phyloP scores from a whole-genome alignment of 306 rosid genomes.

The Inga oerstediana region DNA sequence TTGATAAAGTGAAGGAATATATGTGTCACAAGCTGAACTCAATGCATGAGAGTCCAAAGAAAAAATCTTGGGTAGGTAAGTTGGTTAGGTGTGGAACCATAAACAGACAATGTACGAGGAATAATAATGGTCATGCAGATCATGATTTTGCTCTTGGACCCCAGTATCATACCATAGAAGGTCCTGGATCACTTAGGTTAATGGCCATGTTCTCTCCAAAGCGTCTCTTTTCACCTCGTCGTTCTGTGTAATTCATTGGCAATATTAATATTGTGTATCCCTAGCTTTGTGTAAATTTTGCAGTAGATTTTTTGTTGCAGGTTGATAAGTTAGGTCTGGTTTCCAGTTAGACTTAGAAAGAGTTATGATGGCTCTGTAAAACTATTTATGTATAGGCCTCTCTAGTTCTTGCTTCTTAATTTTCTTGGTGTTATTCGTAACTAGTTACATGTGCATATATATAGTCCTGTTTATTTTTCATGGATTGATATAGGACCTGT shows the following conservation, averaged over 20 bases:
- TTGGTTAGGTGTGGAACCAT: conserved; percentile 57
- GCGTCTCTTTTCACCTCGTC: conserved; percentile 71
- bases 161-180: conserved; percentile 60
- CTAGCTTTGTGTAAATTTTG: neutral
- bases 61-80: conserved; percentile 72
- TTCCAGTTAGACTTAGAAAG: neutral
- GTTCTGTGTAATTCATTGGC: conserved; percentile 44
- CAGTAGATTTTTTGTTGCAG: neutral
- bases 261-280: neutral
- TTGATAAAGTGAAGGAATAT: conserved; percentile 69
- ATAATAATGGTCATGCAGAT: conserved; percentile 1
- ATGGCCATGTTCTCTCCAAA: conserved; percentile 80
- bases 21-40: conserved; percentile 62
- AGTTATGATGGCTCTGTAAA: neutral
- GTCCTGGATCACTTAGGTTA: conserved; percentile 67
- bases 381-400: neutral
- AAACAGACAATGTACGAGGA: conserved; percentile 26
- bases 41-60: conserved; percentile 47
- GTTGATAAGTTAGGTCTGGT: neutral
- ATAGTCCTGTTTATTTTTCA: neutral
- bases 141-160: conserved; percentile 42
- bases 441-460: neutral
- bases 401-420: neutral
- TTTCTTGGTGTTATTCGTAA: too few species aligned
- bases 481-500: neutral